Conservation (phyloP, 805 yeast species). For the Blastobotrys chiropterorum region DNA sequence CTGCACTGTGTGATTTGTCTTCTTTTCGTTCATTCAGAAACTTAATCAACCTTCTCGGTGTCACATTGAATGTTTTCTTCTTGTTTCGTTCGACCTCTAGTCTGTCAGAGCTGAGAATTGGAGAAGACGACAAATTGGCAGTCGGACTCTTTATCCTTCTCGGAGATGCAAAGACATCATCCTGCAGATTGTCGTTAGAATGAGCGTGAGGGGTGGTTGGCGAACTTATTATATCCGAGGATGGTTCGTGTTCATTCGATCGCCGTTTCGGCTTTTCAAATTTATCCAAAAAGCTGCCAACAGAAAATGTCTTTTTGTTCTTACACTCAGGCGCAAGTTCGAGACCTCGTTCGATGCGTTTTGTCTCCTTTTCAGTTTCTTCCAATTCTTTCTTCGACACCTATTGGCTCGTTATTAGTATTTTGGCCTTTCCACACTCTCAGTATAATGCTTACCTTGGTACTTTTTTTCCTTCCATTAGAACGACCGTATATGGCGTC, state of each 20-base stretch:
- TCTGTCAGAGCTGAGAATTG: constrained; percentile 10
- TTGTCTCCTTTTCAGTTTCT: constrained; percentile 18
- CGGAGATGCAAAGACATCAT: constrained; percentile 4
- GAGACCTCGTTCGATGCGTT: constrained; percentile 17
- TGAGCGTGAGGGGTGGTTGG: background rate
- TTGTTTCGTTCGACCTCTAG: background rate
- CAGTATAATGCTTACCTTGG: background rate
- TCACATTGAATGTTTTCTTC: background rate
- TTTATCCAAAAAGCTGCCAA: constrained; percentile 13
- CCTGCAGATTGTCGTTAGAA: background rate
- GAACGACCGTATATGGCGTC: background rate
- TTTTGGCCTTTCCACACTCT: too few species aligned
- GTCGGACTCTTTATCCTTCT: background rate
- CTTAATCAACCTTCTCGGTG: constrained; percentile 14
- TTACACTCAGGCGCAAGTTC: constrained; percentile 21
- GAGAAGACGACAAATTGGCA: constrained; percentile 10
- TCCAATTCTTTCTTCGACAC: constrained; percentile 20
- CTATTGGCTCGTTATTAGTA: background rate
- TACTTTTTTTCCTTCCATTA: background rate
- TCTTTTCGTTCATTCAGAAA: constrained; percentile 6
- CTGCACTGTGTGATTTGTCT: background rate
- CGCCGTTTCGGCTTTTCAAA: constrained; percentile 8
- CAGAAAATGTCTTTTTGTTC: constrained; percentile 13
- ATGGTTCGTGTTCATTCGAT: background rate
- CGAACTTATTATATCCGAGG: background rate